These are phyloP conservation scores for Aspergillus melleus DNA, from an alignment of 2,329 filamentous ascomycete species.

Conservation along the genomic window DNA sequence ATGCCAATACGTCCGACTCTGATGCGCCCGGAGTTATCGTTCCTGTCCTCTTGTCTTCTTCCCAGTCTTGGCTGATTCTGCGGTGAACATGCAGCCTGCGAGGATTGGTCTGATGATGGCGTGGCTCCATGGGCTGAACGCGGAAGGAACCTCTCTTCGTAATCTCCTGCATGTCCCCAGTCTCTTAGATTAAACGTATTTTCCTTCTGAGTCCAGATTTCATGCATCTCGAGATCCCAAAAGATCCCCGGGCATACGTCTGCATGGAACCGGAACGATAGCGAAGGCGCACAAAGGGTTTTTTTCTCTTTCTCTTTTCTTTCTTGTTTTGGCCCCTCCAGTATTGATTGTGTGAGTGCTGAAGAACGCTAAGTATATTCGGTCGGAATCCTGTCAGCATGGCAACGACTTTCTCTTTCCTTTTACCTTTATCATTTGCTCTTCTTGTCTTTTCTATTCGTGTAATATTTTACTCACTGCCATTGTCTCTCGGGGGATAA, in stretches of 20 bases:
- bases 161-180: slow-evolving; percentile 6
- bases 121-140: slow-evolving; percentile 33
- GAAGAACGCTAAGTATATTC: slow-evolving; percentile 5
- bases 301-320: neutral
- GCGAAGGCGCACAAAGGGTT: neutral
- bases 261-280: slow-evolving; percentile 15
- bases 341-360: neutral
- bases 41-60: slow-evolving; percentile 6
- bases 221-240: slow-evolving; percentile 10
- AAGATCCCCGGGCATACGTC: slow-evolving; percentile 6
- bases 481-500: neutral
- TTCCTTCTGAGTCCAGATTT: slow-evolving; percentile 6
- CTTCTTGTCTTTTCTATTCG: slow-evolving; percentile 1
- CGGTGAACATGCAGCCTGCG: slow-evolving; percentile 18
- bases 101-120: slow-evolving; percentile 30
- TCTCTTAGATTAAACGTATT: neutral
- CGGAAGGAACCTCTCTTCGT: slow-evolving; percentile 8
- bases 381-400: slow-evolving; percentile 2
- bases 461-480: neutral
- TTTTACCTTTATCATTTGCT: slow-evolving; percentile 1
- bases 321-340: neutral
- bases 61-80: slow-evolving; percentile 13
- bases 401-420: slow-evolving; percentile 3
- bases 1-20: slow-evolving; percentile 8
- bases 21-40: slow-evolving; percentile 7